Evolutionary conservation across 2,329 filamentous ascomycete species (phyloP).

Genomic region (Stachybotrys echinatus): DNA sequence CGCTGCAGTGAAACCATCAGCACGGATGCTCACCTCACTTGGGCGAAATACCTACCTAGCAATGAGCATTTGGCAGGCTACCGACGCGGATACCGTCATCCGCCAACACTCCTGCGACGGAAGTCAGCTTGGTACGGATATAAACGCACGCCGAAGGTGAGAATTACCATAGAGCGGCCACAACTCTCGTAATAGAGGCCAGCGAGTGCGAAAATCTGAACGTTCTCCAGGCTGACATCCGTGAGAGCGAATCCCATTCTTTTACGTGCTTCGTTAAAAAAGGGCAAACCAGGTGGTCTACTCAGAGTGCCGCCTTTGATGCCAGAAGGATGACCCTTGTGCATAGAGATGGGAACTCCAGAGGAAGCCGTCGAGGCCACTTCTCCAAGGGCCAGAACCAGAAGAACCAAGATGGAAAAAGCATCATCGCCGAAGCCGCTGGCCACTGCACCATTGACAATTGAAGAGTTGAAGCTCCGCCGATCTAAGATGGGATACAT

Average conservation of each 20-base stretch:
- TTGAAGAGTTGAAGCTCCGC: slow-evolving; percentile 45
- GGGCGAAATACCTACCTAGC: slow-evolving; percentile 36
- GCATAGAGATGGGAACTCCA: slow-evolving; percentile 37
- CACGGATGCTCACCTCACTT: no score
- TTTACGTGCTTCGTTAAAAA: slow-evolving; percentile 58
- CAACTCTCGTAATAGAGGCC: slow-evolving; percentile 51
- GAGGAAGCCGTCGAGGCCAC: slow-evolving; percentile 44
- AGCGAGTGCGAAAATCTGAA: slow-evolving; percentile 52
- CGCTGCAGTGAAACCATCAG: no score
- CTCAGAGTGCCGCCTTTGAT: slow-evolving; percentile 44
- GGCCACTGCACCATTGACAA: slow-evolving; percentile 37
- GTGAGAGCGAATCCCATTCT: slow-evolving; percentile 53
- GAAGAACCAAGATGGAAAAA: slow-evolving; percentile 45
- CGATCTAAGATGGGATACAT: slow-evolving; percentile 54
- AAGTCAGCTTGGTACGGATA: slow-evolving; percentile 5
- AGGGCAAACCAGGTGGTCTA: slow-evolving; percentile 49
- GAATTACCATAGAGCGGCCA: slow-evolving; percentile 32
- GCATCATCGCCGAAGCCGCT: slow-evolving; percentile 40
- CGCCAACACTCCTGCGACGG: slow-evolving; percentile 52
- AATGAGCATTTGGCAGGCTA: slow-evolving; percentile 51
- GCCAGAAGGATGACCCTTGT: slow-evolving; percentile 42
- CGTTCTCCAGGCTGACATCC: slow-evolving; percentile 51
- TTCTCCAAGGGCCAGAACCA: slow-evolving; percentile 55
- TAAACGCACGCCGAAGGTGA: not conserved
- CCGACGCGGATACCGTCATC: slow-evolving; percentile 48